Conservation (phyloP, 176 grass and related monocot species). For the Lolium multiflorum region DNA sequence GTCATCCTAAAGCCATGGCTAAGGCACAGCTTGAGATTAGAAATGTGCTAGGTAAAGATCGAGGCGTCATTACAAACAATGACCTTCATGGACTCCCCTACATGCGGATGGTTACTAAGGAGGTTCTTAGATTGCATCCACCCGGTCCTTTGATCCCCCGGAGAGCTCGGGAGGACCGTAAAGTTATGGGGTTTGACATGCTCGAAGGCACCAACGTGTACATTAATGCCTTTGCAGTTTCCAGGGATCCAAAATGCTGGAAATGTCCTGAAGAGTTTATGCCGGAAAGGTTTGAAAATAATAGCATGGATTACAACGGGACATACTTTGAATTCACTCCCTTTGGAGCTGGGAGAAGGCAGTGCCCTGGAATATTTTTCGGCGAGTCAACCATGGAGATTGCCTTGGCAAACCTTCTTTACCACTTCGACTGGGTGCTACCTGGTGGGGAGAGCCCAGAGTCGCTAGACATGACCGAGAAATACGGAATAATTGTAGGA, state of each 20-base stretch:
- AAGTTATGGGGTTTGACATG: neutral
- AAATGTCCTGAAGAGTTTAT: neutral
- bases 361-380: neutral
- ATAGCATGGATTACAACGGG: neutral
- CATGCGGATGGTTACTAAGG: neutral
- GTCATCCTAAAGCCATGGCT: neutral
- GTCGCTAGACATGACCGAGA: neutral
- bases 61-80: neutral
- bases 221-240: neutral
- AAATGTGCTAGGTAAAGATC: neutral
- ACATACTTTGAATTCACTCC: constrained; percentile 9
- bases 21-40: neutral
- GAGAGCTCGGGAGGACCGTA: neutral
- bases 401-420: neutral
- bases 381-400: neutral
- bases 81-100: neutral
- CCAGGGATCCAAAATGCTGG: neutral
- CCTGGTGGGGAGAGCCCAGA: neutral
- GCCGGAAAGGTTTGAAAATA: neutral
- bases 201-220: neutral
- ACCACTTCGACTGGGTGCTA: neutral
- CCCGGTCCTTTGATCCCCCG: neutral
- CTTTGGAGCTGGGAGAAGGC: neutral
- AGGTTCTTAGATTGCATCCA: neutral
- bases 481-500: neutral